phyloP scores from a whole-genome alignment of 2,329 filamentous ascomycete genomes.

The Penicillium corylophilum region DNA sequence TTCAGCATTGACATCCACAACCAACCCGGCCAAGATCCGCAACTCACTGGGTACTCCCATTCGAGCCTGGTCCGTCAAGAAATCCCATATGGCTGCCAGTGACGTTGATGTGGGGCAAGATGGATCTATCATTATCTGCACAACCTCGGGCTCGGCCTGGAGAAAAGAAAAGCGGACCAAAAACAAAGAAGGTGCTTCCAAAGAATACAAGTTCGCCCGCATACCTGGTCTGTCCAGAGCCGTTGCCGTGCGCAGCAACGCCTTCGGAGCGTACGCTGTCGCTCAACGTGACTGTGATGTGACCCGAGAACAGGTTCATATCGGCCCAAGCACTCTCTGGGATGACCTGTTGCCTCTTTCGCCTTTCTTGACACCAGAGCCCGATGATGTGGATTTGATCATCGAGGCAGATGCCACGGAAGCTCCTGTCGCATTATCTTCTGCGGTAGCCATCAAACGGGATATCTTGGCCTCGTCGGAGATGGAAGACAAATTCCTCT shows the following conservation, averaged over 20 bases:
- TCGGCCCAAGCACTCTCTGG: slow-evolving; percentile 70
- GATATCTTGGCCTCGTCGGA: slow-evolving; percentile 46
- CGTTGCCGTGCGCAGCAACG: slow-evolving; percentile 78
- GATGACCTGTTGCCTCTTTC: slow-evolving; percentile 70
- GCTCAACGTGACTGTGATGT: slow-evolving; percentile 82
- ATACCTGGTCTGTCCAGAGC: slow-evolving; percentile 86
- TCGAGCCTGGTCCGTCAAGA: slow-evolving; percentile 85
- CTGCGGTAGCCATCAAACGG: slow-evolving; percentile 36
- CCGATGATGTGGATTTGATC: slow-evolving; percentile 41
- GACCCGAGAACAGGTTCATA: slow-evolving; percentile 67
- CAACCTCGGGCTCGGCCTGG: slow-evolving; percentile 90
- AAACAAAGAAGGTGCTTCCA: slow-evolving; percentile 71
- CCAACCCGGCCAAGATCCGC: slow-evolving; percentile 87
- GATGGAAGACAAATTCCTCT: slow-evolving; percentile 43
- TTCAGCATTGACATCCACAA: slow-evolving; percentile 70
- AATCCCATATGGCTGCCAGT: slow-evolving; percentile 76
- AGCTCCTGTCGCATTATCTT: slow-evolving; percentile 26
- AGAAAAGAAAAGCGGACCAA: slow-evolving; percentile 78
- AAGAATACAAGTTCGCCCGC: slow-evolving; percentile 94
- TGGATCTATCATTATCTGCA: slow-evolving; percentile 91
- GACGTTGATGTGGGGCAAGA: slow-evolving; percentile 90
- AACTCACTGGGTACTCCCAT: slow-evolving; percentile 75
- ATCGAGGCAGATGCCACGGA: slow-evolving; percentile 42
- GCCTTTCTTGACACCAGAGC: slow-evolving; percentile 60
- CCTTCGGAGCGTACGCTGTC: slow-evolving; percentile 85